These are phyloP conservation scores for Leishmania martiniquensis DNA, from an alignment of 208 protist genomes.

Conservation along the genomic window DNA sequence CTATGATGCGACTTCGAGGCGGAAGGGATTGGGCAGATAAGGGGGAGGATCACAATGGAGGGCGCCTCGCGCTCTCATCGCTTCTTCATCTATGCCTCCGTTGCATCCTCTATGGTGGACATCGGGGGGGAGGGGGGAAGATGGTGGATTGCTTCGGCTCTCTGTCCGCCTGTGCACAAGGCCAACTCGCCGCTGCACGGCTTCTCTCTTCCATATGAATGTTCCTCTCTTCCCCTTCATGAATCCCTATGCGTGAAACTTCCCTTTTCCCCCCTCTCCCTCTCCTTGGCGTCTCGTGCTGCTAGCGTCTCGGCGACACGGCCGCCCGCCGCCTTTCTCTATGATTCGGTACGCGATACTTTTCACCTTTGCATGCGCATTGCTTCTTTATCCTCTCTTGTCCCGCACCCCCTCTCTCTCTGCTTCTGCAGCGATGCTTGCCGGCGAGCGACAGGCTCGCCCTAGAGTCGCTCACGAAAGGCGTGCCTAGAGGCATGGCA, in stretches of 20 bases:
- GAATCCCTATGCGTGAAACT: background rate
- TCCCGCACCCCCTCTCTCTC: background rate
- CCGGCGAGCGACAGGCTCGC: background rate
- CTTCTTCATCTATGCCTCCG: background rate
- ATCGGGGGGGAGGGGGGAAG: background rate
- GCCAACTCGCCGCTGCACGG: background rate
- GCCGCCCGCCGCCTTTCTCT: background rate
- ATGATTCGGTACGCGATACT: background rate
- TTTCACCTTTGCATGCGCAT: background rate
- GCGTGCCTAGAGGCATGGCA: background rate
- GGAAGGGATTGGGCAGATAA: background rate
- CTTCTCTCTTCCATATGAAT: background rate
- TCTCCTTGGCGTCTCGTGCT: background rate
- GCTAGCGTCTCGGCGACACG: background rate
- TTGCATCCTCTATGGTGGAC: background rate
- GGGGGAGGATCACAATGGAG: background rate
- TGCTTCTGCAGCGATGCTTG: background rate
- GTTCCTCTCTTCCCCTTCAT: background rate
- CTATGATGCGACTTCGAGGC: background rate
- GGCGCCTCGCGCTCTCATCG: background rate
- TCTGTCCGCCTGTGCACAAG: background rate
- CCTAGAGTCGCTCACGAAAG: background rate
- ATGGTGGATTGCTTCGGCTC: background rate
- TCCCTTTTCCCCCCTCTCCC: conserved; percentile 5
- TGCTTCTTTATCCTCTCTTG: background rate